Conservation (phyloP, 2,329 filamentous ascomycete species). For the Fusarium fujikuroi region DNA sequence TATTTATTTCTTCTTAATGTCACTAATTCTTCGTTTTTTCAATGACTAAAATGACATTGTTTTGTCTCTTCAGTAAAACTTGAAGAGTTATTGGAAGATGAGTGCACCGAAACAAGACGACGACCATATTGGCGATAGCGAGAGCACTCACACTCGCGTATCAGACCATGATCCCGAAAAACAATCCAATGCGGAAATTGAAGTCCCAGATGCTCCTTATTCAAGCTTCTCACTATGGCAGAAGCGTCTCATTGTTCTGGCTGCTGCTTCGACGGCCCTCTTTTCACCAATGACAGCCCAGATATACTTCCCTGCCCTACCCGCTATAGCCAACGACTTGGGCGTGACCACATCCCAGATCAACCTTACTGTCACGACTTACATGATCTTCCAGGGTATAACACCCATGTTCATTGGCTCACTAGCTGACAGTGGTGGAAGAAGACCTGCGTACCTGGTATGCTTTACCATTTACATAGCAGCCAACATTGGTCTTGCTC, state of each 20-base stretch:
- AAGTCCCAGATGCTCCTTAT: conserved; percentile 42
- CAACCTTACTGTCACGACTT: conserved; percentile 65
- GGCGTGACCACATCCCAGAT: conserved; percentile 55
- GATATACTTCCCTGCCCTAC: conserved; percentile 66
- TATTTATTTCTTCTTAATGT: conserved; percentile 19
- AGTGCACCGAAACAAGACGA: not conserved
- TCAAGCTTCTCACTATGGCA: conserved; percentile 54
- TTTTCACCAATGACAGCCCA: conserved; percentile 60
- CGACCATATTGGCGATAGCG: not conserved
- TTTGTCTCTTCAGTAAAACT: not conserved
- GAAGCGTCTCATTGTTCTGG: conserved; percentile 55
- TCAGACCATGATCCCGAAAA: conserved; percentile 24
- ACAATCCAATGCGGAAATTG: not conserved
- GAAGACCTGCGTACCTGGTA: conserved; percentile 64
- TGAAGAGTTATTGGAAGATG: conserved; percentile 2
- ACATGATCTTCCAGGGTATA: conserved; percentile 70
- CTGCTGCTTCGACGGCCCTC: conserved; percentile 52
- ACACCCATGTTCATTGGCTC: conserved; percentile 67
- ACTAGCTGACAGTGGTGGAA: conserved; percentile 64
- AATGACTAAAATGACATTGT: not conserved
- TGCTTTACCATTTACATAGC: conserved; percentile 64
- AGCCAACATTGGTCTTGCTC: conserved; percentile 64
- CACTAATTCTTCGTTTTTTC: not conserved
- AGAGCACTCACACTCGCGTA: not conserved
- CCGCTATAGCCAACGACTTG: conserved; percentile 59